Percentiles rank a stretch among this genome's conserved stretches.
These are phyloP conservation scores for Exobasidium cylindrosporum DNA, from an alignment of 1,284 basidiomycete species.

Conservation along the genomic window DNA sequence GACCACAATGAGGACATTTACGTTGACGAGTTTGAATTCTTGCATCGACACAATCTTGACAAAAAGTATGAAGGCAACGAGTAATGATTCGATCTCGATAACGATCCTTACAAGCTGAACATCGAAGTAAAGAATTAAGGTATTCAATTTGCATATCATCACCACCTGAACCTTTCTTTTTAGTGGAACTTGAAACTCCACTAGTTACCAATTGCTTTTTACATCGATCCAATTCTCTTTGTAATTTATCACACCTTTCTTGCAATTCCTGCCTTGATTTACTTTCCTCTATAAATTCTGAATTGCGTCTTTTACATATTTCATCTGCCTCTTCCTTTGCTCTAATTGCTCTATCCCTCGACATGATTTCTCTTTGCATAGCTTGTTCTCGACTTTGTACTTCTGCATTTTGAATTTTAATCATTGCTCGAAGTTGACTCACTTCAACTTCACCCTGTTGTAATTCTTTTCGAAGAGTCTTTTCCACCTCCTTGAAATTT, in stretches of 20 bases:
- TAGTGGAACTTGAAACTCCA: constrained; percentile 25
- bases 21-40: constrained; percentile 86
- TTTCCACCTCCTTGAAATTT: constrained; percentile 67
- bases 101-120: constrained; percentile 81
- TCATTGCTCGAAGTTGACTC: constrained; percentile 42
- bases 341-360: constrained; percentile 14
- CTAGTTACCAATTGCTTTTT: constrained; percentile 39
- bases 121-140: constrained; percentile 77
- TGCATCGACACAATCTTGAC: constrained; percentile 78
- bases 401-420: constrained; percentile 38
- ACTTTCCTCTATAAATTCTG: constrained; percentile 60
- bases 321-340: constrained; percentile 15
- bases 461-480: constrained; percentile 62
- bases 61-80: constrained; percentile 95
- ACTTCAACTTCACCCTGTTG: constrained; percentile 63
- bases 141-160: constrained; percentile 57
- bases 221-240: constrained; percentile 39
- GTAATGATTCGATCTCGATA: constrained; percentile 83
- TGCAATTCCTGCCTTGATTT: constrained; percentile 68
- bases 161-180: constrained; percentile 32
- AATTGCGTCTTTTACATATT: constrained; percentile 2
- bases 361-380: constrained; percentile 13
- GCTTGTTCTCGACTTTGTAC: constrained; percentile 50
- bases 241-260: constrained; percentile 63
- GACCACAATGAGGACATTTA: constrained; percentile 88